These are phyloP conservation scores for Ogataea haglerorum DNA, from an alignment of 805 yeast species.

Conservation along the genomic window DNA sequence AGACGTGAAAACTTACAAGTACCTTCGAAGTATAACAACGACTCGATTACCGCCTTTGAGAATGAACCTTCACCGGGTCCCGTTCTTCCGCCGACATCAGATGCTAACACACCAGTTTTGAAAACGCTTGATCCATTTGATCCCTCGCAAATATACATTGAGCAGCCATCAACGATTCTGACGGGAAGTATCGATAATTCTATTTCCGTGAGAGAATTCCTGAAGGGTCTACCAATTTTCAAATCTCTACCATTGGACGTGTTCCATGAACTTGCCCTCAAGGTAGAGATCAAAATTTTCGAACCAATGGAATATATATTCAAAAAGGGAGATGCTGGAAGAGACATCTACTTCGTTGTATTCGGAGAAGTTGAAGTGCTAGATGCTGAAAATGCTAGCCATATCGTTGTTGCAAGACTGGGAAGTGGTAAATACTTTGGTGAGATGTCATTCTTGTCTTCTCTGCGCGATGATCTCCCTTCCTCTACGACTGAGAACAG, in stretches of 20 bases:
- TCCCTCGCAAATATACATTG: not conserved
- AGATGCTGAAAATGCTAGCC: slow-evolving; percentile 34
- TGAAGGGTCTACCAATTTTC: slow-evolving; percentile 58
- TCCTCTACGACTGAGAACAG: slow-evolving; percentile 35
- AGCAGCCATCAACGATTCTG: not conserved
- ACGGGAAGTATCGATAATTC: slow-evolving; percentile 39
- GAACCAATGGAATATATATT: slow-evolving; percentile 60
- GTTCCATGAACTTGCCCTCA: slow-evolving; percentile 61
- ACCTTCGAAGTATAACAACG: slow-evolving; percentile 1
- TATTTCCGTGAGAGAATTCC: slow-evolving; percentile 51
- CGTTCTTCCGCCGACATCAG: slow-evolving; percentile 34
- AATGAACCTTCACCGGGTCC: slow-evolving; percentile 39
- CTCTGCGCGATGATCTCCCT: slow-evolving; percentile 33
- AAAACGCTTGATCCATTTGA: not conserved
- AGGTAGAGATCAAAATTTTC: slow-evolving; percentile 53
- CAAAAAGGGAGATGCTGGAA: slow-evolving; percentile 54
- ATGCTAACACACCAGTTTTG: slow-evolving; percentile 1
- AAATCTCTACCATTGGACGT: slow-evolving; percentile 53
- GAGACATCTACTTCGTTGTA: slow-evolving; percentile 64
- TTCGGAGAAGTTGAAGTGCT: slow-evolving; percentile 71
- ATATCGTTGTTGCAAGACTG: slow-evolving; percentile 53
- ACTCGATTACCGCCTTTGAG: slow-evolving; percentile 32
- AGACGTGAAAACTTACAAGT: slow-evolving; percentile 7
- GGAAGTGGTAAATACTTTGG: slow-evolving; percentile 69
- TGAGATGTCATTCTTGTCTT: slow-evolving; percentile 65